Evolutionary conservation across 106 monocot genomes (phyloP).

Genomic region (Acorus calamus): DNA sequence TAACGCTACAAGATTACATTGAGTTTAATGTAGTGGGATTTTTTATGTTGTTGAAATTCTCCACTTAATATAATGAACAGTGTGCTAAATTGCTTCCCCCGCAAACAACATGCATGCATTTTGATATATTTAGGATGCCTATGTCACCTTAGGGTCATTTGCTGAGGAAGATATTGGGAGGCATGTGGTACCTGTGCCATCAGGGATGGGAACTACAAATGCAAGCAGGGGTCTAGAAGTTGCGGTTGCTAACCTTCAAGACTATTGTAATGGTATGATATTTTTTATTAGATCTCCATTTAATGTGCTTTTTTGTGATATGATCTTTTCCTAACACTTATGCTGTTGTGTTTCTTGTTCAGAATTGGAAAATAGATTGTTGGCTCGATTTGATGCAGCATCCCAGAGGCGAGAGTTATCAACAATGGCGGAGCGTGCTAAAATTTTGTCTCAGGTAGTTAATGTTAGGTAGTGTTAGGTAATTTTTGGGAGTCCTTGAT

Average conservation of each 20-base stretch:
- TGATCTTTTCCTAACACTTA: neutral
- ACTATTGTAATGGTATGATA: conserved; percentile 90
- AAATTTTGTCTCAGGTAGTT: conserved; percentile 98
- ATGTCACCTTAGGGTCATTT: conserved; percentile 98
- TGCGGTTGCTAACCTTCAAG: conserved; percentile 99
- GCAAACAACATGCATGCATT: too few relatives aligned
- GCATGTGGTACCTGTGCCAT: conserved; percentile 54
- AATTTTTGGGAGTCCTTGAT: neutral
- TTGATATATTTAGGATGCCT: too few relatives aligned
- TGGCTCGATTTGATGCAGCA: conserved; percentile 88
- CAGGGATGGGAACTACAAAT: conserved; percentile 58
- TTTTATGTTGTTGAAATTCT: too few relatives aligned
- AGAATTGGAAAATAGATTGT: conserved; percentile 97
- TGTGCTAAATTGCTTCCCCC: too few relatives aligned
- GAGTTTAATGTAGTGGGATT: too few relatives aligned
- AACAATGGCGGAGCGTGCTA: conserved; percentile 97
- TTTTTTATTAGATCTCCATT: conserved; percentile 6
- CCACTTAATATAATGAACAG: too few relatives aligned
- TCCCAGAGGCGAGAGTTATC: conserved; percentile 84
- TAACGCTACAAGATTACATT: too few relatives aligned
- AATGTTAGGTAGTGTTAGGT: neutral
- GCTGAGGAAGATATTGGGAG: conserved; percentile 94
- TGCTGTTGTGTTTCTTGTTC: neutral
- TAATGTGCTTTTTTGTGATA: neutral
- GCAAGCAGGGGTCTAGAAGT: conserved; percentile 97